Evolutionary conservation across 352 stramenopile species (phyloP), one percentile per base, ranked within the genome.

Genomic region (Phytophthora pseudosyringae): DNA sequence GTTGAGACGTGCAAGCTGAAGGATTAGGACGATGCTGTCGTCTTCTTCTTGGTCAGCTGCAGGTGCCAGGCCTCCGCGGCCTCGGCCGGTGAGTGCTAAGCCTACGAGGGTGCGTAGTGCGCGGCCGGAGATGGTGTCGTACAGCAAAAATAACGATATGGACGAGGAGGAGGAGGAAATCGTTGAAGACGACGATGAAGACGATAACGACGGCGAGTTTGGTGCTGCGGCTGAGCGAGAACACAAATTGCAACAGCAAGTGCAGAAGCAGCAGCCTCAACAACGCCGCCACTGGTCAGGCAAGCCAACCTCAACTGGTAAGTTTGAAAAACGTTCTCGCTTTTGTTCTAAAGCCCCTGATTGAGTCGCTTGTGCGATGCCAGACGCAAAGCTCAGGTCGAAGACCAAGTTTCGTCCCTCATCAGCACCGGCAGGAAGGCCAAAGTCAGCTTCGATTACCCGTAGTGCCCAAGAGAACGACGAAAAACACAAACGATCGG

Each of bases 11-110:
- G n/a, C 13, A 40, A 29, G 21, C 26, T 52, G 8, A 7, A 12
- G 39, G 8, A 4, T 47, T 26, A 45, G 9, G n/a, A n/a, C 18
- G 12, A 67, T 74, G 53, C 31, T 55, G 43, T 48, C 6, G 13
- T 71, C 53, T 32, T 62, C 61, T 38, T 52, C 49, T 18, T 74
- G 60, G 60, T 74, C 65, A 10, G 18, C 64, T 45, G 41, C 50
- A 28, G 47, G 35, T 15, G 12, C 53, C 5, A 40, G 29, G 5
- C 73, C 70, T 26, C 64, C 61, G 16, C 69, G 56, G 7, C 45
- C 64, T 51, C 66, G 80, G 5, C 82, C 80, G 1, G 84, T 75
- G 67, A 91, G 82, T 59, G 80, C 78, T 18, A 88, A 76, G 38
- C 76, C 73, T 38, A 47, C 62, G 15, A 69, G 46, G 21, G 18